A percentile compares a stretch with the other conserved stretches of the same genome.
phyloP scores from a whole-genome alignment of 164 flowering plant genomes.

The Litsea cubeba region DNA sequence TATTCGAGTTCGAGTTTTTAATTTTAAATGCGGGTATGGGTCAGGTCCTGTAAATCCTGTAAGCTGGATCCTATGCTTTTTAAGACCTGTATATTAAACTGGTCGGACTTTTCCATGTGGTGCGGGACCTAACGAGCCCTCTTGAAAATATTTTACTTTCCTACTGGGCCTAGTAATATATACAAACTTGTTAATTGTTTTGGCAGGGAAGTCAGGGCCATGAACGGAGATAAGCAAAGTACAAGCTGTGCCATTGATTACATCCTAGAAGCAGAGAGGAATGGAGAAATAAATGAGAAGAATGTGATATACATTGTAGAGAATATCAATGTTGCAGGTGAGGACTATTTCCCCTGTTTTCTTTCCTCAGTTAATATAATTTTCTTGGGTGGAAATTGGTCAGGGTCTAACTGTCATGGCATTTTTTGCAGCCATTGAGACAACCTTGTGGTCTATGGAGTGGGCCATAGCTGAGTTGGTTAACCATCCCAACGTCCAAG shows the following conservation, averaged over 20 bases:
- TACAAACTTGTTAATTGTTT: neutral
- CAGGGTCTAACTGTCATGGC: neutral
- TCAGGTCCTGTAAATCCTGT: too few relatives aligned
- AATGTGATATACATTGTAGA: slow-evolving; percentile 71
- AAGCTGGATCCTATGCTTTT: too few relatives aligned
- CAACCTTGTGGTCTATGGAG: slow-evolving; percentile 68
- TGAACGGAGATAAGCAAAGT: slow-evolving; percentile 42
- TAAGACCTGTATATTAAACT: too few relatives aligned
- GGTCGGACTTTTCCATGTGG: too few relatives aligned
- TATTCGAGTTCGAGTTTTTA: too few relatives aligned
- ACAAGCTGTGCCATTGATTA: slow-evolving; percentile 64
- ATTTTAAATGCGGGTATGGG: too few relatives aligned
- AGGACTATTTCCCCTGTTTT: neutral
- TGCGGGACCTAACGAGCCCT: too few relatives aligned
- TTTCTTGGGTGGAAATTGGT: neutral
- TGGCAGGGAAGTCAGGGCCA: slow-evolving; percentile 35
- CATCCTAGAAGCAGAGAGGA: slow-evolving; percentile 54
- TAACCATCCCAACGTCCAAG: slow-evolving; percentile 51
- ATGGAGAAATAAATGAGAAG: slow-evolving; percentile 60
- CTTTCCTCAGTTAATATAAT: neutral
- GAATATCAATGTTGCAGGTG: slow-evolving; percentile 64
- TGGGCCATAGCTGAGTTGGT: slow-evolving; percentile 76
- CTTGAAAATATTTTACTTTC: too few relatives aligned
- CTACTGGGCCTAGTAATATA: too few relatives aligned
- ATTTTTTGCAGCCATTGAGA: slow-evolving; percentile 17